Percentiles rank a stretch among this genome's conserved stretches.
Evolutionary conservation across 2,329 filamentous ascomycete species (phyloP).

Genomic region (Fusarium oxysporum): DNA sequence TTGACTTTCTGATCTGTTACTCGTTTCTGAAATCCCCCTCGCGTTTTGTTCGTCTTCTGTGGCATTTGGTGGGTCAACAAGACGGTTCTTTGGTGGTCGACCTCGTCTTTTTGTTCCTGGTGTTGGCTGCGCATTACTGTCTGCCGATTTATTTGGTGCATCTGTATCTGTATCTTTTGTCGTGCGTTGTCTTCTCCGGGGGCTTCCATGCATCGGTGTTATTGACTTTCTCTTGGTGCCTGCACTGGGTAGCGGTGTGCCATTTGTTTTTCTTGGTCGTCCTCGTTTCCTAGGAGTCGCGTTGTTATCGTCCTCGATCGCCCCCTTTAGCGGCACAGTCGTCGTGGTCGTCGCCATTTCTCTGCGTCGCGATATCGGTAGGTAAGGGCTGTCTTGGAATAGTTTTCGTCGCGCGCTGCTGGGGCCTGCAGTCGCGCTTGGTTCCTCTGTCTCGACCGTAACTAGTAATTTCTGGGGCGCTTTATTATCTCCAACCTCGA

Average conservation of each 20-base stretch:
- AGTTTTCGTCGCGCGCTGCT: constrained; percentile 54
- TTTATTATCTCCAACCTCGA: constrained; percentile 63
- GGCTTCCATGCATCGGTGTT: constrained; percentile 56
- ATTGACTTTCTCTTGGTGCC: constrained; percentile 59
- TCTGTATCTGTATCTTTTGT: constrained; percentile 44
- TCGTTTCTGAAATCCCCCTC: constrained; percentile 24
- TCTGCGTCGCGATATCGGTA: constrained; percentile 50
- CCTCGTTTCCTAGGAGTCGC: constrained; percentile 57
- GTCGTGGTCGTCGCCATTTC: constrained; percentile 60
- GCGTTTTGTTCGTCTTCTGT: constrained; percentile 31
- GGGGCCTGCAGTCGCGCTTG: constrained; percentile 51
- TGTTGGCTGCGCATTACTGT: constrained; percentile 46
- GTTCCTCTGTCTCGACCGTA: constrained; percentile 64
- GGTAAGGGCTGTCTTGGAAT: constrained; percentile 58
- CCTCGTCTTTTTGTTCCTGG: constrained; percentile 48
- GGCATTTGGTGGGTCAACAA: constrained; percentile 45
- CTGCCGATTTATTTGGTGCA: constrained; percentile 42
- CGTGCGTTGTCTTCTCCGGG: constrained; percentile 51
- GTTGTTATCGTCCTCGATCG: constrained; percentile 51
- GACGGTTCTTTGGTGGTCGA: constrained; percentile 46
- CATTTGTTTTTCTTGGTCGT: constrained; percentile 62
- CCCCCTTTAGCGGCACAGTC: constrained; percentile 61
- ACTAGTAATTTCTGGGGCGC: constrained; percentile 65
- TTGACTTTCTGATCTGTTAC: constrained; percentile 36
- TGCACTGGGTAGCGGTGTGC: constrained; percentile 61